These are phyloP conservation scores for Harringtonia lauricola DNA, from an alignment of 2,329 filamentous ascomycete genomes.

Conservation along the genomic window DNA sequence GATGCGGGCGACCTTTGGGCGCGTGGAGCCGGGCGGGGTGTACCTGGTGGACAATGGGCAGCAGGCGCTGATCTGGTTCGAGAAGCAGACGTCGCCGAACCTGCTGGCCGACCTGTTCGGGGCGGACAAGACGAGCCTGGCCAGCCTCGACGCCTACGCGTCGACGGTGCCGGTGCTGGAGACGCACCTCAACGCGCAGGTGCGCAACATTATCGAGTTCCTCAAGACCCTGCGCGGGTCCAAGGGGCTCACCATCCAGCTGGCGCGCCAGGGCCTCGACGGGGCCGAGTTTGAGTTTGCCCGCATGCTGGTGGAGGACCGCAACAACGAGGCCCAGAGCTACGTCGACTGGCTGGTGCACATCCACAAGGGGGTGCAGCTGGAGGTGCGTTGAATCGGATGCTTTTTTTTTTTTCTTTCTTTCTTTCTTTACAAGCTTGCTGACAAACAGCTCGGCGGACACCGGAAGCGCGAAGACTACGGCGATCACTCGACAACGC, in stretches of 20 bases:
- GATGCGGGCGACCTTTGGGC: constrained; percentile 73
- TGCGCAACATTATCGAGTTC: constrained; percentile 86
- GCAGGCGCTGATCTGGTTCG: constrained; percentile 82
- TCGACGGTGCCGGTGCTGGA: constrained; percentile 73
- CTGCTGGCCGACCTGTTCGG: constrained; percentile 86
- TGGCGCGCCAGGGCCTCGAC: constrained; percentile 85
- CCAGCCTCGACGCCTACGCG: constrained; percentile 69
- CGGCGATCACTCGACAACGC: constrained; percentile 30
- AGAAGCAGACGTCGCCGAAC: constrained; percentile 85
- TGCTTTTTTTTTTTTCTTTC: constrained; percentile 2
- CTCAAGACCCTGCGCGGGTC: constrained; percentile 69
- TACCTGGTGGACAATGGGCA: constrained; percentile 96
- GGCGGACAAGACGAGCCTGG: constrained; percentile 57
- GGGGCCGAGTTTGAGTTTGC: constrained; percentile 97
- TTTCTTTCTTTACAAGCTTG: not conserved
- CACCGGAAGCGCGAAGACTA: constrained; percentile 60
- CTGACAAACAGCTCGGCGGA: constrained; percentile 43
- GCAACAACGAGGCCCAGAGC: constrained; percentile 94
- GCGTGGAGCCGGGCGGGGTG: constrained; percentile 83
- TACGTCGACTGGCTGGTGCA: constrained; percentile 99
- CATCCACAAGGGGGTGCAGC: constrained; percentile 82
- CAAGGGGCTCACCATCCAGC: constrained; percentile 79
- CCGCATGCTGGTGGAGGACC: constrained; percentile 78
- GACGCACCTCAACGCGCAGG: constrained; percentile 89
- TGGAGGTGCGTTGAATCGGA: constrained; percentile 48